Percentiles rank a stretch among this genome's conserved stretches.
Conservation (phyloP, 2,329 filamentous ascomycete species). For the Aschersonia sp. region DNA sequence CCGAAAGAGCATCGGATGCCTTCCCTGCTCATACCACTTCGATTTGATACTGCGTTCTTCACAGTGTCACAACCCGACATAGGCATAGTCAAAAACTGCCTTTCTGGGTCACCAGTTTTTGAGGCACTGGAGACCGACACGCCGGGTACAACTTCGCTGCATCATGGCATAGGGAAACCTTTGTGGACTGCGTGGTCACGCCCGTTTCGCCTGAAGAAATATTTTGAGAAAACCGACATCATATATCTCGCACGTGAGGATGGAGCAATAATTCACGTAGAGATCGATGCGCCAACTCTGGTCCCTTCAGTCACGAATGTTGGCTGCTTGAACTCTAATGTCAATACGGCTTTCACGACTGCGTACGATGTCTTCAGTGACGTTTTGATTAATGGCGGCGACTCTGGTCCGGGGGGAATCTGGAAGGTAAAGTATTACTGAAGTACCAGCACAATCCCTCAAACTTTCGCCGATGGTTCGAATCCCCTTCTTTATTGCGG, state of each 20-base stretch:
- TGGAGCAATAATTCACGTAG: slow-evolving; percentile 60
- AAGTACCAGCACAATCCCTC: too few relatives aligned
- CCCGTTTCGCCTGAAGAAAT: slow-evolving; percentile 51
- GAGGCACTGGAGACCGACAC: slow-evolving; percentile 26
- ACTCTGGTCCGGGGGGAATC: slow-evolving; percentile 62
- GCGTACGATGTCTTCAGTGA: slow-evolving; percentile 56
- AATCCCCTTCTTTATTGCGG: not conserved
- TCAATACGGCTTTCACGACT: slow-evolving; percentile 70
- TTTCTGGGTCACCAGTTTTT: slow-evolving; percentile 35
- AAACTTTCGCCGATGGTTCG: too few relatives aligned
- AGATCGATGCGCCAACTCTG: slow-evolving; percentile 45
- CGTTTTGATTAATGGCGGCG: slow-evolving; percentile 66
- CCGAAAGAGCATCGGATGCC: slow-evolving; percentile 43
- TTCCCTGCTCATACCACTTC: slow-evolving; percentile 57
- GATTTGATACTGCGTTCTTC: slow-evolving; percentile 55
- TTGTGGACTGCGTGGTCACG: slow-evolving; percentile 79
- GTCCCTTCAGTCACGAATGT: slow-evolving; percentile 41
- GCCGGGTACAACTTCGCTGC: slow-evolving; percentile 26
- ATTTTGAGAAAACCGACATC: slow-evolving; percentile 53
- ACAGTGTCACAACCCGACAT: slow-evolving; percentile 48
- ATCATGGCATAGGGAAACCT: slow-evolving; percentile 33
- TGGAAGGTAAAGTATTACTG: slow-evolving; percentile 41
- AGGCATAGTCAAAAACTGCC: slow-evolving; percentile 37
- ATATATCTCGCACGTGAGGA: slow-evolving; percentile 84
- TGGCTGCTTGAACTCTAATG: slow-evolving; percentile 53